These are phyloP conservation scores for Pascua sp. DNA, from an alignment of 1,284 basidiomycete genomes.

Conservation along the genomic window DNA sequence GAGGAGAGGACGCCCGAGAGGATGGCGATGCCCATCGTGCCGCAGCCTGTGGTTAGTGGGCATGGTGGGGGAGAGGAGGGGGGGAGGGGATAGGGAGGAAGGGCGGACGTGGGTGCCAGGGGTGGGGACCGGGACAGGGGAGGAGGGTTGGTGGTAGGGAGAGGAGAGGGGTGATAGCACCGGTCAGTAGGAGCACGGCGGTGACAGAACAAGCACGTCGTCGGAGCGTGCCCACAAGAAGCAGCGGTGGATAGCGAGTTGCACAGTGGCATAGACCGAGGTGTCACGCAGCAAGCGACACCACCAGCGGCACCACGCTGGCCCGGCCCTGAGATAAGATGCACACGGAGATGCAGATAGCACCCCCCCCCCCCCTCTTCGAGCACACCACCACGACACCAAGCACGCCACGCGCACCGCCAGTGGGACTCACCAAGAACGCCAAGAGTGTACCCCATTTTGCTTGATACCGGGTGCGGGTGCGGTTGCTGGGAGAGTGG, in stretches of 20 bases:
- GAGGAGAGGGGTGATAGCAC: neutral
- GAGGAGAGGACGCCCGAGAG: constrained; percentile 62
- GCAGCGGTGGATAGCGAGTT: too few species aligned
- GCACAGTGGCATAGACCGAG: too few species aligned
- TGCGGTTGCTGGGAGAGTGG: too few species aligned
- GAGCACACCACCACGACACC: neutral
- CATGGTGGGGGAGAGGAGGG: neutral
- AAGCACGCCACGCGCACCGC: neutral
- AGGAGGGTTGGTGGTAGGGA: too few species aligned
- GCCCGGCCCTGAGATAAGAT: neutral
- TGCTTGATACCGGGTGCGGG: too few species aligned
- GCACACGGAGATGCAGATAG: neutral
- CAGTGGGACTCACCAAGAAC: constrained; percentile 49
- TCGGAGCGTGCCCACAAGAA: too few species aligned
- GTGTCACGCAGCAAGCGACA: too few species aligned
- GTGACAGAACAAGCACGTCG: too few species aligned
- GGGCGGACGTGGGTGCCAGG: too few species aligned
- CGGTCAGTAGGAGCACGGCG: too few species aligned
- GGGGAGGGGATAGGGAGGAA: constrained; percentile 10
- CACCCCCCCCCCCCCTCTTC: neutral
- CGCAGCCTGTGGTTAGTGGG: constrained; percentile 66
- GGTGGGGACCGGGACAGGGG: too few species aligned
- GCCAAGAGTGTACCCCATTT: constrained; percentile 54
- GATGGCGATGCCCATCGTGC: constrained; percentile 97
- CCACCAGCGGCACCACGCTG: too few species aligned